Evolutionary conservation across 331 rosid genomes (phyloP).

Genomic region (Malus hybrid): DNA sequence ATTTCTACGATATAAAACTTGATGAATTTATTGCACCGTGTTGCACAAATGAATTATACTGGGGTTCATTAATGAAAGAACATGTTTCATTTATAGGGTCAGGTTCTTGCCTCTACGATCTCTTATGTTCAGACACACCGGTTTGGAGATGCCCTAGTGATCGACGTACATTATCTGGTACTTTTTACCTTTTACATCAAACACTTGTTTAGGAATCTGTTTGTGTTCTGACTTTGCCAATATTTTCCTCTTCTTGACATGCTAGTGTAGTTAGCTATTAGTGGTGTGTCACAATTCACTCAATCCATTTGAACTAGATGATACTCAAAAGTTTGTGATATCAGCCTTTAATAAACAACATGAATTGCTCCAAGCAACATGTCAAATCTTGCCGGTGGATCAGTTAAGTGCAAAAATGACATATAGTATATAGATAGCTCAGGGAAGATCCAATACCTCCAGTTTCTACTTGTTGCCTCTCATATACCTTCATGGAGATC

Average conservation of each 20-base stretch:
- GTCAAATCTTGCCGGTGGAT: not conserved
- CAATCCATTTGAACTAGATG: conserved; percentile 1
- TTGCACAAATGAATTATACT: not conserved
- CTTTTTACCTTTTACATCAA: not conserved
- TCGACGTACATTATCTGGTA: conserved; percentile 37
- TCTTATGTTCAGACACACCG: conserved; percentile 56
- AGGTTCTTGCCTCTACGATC: conserved; percentile 61
- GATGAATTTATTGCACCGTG: not conserved
- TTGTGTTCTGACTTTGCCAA: not conserved
- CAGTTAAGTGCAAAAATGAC: no score
- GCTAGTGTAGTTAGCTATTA: not conserved
- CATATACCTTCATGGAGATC: not conserved
- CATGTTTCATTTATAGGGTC: conserved; percentile 32
- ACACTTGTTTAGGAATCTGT: not conserved
- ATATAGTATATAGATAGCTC: not conserved
- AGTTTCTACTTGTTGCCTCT: not conserved
- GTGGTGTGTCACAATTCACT: not conserved
- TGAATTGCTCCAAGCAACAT: not conserved
- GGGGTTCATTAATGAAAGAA: not conserved
- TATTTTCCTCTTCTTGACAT: not conserved
- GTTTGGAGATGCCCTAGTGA: conserved; percentile 29
- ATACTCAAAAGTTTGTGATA: not conserved
- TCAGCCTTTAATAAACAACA: no score
- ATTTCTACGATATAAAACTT: not conserved
- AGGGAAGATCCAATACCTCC: not conserved